Base-by-base conservation (phyloP, 768 basidiomycete species). In the Gloeostereum incarnatum region DNA sequence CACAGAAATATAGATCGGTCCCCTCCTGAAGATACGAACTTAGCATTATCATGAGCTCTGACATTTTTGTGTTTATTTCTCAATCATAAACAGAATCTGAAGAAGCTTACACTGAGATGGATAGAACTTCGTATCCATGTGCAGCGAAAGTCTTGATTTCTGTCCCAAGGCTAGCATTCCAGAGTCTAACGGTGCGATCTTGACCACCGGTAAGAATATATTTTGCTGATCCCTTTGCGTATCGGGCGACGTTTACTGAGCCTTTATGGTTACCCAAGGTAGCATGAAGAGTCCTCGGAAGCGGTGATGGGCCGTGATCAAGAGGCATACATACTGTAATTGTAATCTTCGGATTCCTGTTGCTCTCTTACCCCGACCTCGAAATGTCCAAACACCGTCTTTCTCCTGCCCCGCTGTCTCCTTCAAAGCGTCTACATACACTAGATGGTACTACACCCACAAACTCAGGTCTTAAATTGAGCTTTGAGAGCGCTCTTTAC, bases 41-140 rank as follows among this genome's bases (percentile, higher is more conserved):
- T 83, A 20, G 84, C 80, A 62, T 99, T 99, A 60, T 99, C 94
- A 47, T 90, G 81, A 30, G 90, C 75, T 27, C 88, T 94, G 47
- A 13, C 38, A 20, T 17, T 38, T 29, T 18, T n/a, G n/a, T n/a
- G n/a, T n/a, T n/a, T n/a, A n/a, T n/a, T n/a, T n/a, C n/a, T n/a
- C n/a, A n/a, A n/a, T n/a, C n/a, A n/a, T n/a, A 6, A 33, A 39
- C 9, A 7, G 18, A n/a, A 11, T n/a, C 2, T 6, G 20, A 17
- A 31, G 30, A 24, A 37, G 20, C 87, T 51, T 51, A 93, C 92
- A 96, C 83, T 34, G 85, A 72, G 35, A 99, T 65, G 2, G 88
- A 87, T 29, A 98, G 71, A 3, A 99, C 87, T 55, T 98, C 96
- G 56, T 97, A 94, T 20, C 91, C 94, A 57, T 98, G 94, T 6